A percentile compares a stretch with the other conserved stretches of the same genome.
phyloP scores from a whole-genome alignment of 257 asterid species.

The Perilla frutescens region DNA sequence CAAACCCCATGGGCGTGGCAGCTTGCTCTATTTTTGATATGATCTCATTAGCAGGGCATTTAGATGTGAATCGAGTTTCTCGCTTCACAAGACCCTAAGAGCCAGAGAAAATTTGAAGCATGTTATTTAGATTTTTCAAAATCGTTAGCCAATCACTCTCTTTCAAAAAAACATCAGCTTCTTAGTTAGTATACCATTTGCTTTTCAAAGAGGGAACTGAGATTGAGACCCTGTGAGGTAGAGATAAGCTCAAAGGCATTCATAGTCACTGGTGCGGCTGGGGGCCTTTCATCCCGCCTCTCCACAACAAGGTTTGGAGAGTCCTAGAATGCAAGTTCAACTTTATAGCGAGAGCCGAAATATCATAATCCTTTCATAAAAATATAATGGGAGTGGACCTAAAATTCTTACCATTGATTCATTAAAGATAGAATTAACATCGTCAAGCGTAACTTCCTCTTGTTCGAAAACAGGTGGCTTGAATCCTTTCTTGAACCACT shows the following conservation, averaged over 20 bases:
- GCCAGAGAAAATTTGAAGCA: slow-evolving; percentile 11
- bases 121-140: not conserved
- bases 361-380: not conserved
- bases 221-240: slow-evolving; percentile 96
- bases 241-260: slow-evolving; percentile 97
- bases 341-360: not conserved
- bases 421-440: slow-evolving; percentile 73
- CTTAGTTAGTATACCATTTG: slow-evolving; percentile 61
- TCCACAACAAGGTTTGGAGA: slow-evolving; percentile 85
- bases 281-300: slow-evolving; percentile 68
- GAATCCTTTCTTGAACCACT: slow-evolving; percentile 98
- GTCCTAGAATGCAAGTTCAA: slow-evolving; percentile 45
- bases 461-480: slow-evolving; percentile 72
- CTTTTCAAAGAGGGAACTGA: slow-evolving; percentile 86
- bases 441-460: slow-evolving; percentile 88
- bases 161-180: not conserved
- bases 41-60: slow-evolving; percentile 70
- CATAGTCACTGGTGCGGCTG: slow-evolving; percentile 76
- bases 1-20: slow-evolving; percentile 78
- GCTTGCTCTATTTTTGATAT: slow-evolving; percentile 76
- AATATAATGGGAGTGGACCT: not conserved
- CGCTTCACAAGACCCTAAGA: slow-evolving; percentile 72
- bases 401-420: slow-evolving; percentile 61
- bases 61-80: slow-evolving; percentile 83
- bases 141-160: not conserved